These are phyloP conservation scores for Lithohypha guttulata DNA, from an alignment of 2,329 filamentous ascomycete species.

Conservation along the genomic window DNA sequence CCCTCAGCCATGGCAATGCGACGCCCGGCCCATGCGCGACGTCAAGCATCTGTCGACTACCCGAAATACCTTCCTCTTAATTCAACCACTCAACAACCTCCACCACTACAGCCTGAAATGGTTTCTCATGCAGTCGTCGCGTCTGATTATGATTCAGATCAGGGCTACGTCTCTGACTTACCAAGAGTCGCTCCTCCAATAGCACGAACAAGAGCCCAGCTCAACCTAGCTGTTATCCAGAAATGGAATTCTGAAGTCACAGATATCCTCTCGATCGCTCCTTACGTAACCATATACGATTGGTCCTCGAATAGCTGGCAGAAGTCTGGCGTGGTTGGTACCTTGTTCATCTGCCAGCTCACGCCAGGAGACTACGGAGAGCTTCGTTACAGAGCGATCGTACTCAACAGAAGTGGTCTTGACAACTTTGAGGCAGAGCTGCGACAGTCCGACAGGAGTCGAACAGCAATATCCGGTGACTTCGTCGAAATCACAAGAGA, in stretches of 20 bases:
- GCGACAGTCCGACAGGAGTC: conserved; percentile 40
- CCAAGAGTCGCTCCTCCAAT: conserved; percentile 33
- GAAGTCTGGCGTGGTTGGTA: conserved; percentile 74
- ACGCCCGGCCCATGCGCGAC: conserved; percentile 15
- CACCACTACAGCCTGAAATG: conserved; percentile 6
- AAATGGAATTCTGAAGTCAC: conserved; percentile 68
- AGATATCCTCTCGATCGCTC: conserved; percentile 66
- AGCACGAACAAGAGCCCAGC: conserved; percentile 63
- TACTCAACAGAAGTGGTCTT: conserved; percentile 61
- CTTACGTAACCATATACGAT: conserved; percentile 76
- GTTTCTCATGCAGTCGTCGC: conserved; percentile 8
- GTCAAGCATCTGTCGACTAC: conserved; percentile 21
- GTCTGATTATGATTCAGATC: conserved; percentile 57
- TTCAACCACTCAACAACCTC: conserved; percentile 10
- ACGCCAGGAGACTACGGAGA: conserved; percentile 34
- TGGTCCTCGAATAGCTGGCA: conserved; percentile 61
- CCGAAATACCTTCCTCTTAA: conserved; percentile 19
- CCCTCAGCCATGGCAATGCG: conserved; percentile 19
- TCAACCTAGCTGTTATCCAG: conserved; percentile 75
- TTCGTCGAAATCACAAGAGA: conserved; percentile 45
- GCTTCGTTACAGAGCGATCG: conserved; percentile 48
- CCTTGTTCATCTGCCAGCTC: conserved; percentile 73
- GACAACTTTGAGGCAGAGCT: conserved; percentile 61
- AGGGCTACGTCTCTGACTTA: conserved; percentile 36
- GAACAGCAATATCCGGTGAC: conserved; percentile 55